These are phyloP conservation scores for Comarum palustre DNA, from an alignment of 306 rosid species.

Conservation along the genomic window DNA sequence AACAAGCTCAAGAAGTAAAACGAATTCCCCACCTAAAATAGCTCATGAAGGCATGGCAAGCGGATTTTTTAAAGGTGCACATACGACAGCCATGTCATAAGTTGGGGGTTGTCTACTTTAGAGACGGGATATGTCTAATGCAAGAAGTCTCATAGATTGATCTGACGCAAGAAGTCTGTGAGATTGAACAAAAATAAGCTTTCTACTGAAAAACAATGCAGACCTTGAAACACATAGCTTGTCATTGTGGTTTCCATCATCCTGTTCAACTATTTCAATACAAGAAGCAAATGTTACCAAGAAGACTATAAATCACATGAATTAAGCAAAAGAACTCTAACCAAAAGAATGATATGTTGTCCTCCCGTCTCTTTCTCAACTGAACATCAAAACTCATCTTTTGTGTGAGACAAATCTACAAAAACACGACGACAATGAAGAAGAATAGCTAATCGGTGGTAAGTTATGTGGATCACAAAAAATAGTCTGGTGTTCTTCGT, in stretches of 20 bases:
- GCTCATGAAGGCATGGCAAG: background rate
- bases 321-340: constrained; percentile 23
- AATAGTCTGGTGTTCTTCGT: constrained; percentile 52
- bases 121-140: background rate
- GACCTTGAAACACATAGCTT: constrained; percentile 10
- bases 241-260: constrained; percentile 13
- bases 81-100: background rate
- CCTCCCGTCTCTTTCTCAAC: constrained; percentile 15
- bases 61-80: background rate
- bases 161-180: background rate
- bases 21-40: background rate
- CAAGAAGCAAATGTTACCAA: constrained; percentile 14
- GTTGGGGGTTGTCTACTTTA: background rate
- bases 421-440: constrained; percentile 25
- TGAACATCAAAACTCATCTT: constrained; percentile 32
- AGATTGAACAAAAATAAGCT: background rate
- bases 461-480: constrained; percentile 39
- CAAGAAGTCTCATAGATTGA: background rate
- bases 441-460: constrained; percentile 32
- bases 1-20: background rate
- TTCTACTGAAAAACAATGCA: constrained; percentile 4
- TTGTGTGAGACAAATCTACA: constrained; percentile 38
- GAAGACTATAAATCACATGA: constrained; percentile 29
- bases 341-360: constrained; percentile 27
- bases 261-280: constrained; percentile 15